Percentiles rank a stretch among this genome's conserved stretches.
phyloP scores from a whole-genome alignment of 106 monocot species.

The Platanthera guangdongensis region DNA sequence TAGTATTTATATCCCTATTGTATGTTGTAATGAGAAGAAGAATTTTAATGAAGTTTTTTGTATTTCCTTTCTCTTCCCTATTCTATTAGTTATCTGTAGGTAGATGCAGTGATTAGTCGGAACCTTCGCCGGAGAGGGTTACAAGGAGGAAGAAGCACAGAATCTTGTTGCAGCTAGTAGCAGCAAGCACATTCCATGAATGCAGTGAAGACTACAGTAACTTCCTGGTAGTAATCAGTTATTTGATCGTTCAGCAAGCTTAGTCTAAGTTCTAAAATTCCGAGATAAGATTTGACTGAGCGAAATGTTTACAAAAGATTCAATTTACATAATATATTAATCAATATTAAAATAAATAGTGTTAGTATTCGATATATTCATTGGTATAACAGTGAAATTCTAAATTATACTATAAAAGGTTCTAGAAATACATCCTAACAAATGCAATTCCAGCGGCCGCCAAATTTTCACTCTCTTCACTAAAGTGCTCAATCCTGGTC shows the following conservation, averaged over 20 bases:
- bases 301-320: background rate
- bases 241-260: background rate
- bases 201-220: background rate
- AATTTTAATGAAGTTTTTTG: too few species aligned
- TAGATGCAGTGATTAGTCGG: too few species aligned
- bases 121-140: too few species aligned
- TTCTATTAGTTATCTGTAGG: too few species aligned
- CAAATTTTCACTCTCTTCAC: background rate
- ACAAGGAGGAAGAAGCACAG: background rate
- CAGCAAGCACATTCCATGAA: background rate
- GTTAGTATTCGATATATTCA: background rate
- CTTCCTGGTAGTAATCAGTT: background rate
- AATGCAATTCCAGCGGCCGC: background rate
- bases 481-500: background rate
- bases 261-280: background rate
- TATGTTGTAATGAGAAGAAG: too few species aligned
- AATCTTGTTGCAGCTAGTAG: background rate
- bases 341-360: too few species aligned
- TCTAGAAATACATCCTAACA: background rate
- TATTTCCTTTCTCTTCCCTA: too few species aligned
- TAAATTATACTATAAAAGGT: background rate
- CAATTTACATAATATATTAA: background rate
- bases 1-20: too few species aligned
- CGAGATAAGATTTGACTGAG: background rate
- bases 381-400: background rate